These are phyloP conservation scores for Entelexis sorbosivorans DNA, from an alignment of 1,139 yeast species.

Conservation along the genomic window DNA sequence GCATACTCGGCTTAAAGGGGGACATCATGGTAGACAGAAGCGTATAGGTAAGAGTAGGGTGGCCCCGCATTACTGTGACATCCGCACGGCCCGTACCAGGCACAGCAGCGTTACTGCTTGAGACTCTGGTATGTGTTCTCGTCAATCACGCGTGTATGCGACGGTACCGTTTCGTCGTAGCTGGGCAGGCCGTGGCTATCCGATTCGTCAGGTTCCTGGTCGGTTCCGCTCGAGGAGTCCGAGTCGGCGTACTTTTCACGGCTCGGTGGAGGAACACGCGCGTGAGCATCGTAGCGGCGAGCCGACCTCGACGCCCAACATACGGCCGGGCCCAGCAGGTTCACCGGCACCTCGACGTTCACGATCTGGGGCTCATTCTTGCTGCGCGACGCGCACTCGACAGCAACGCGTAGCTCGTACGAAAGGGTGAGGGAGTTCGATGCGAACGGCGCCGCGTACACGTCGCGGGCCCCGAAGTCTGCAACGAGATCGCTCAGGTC, in stretches of 20 bases:
- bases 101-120: no score
- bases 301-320: neutral
- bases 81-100: no score
- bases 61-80: no score
- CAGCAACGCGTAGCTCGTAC: neutral
- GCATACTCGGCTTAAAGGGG: no score
- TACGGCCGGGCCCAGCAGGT: neutral
- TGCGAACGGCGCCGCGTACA: slow-evolving; percentile 3
- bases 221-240: neutral
- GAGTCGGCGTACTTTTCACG: neutral
- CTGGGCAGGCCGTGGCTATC: neutral
- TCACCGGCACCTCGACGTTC: neutral
- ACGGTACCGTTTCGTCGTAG: neutral
- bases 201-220: neutral
- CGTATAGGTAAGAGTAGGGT: no score
- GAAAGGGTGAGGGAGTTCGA: neutral
- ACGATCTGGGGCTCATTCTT: neutral
- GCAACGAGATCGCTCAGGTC: slow-evolving; percentile 4
- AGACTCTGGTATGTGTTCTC: neutral
- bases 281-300: neutral
- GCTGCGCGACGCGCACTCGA: neutral
- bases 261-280: neutral
- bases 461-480: neutral
- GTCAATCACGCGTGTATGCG: neutral
- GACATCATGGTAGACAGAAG: no score